Evolutionary conservation across 1,284 basidiomycete genomes (phyloP), one percentile per base, ranked within the genome.

Genomic region (Irpex sp.): DNA sequence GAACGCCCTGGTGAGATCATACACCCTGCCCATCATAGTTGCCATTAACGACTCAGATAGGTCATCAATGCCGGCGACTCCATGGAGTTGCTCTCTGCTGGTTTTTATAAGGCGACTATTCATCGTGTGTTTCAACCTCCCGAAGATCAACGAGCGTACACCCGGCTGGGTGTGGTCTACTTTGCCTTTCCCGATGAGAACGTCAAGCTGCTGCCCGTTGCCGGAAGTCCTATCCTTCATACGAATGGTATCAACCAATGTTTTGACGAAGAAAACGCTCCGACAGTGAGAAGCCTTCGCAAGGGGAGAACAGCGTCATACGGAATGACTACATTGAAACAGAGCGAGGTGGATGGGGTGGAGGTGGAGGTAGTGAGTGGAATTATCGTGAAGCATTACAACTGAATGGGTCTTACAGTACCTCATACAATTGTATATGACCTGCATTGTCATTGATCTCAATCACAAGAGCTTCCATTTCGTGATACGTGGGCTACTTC

Each of bases 81-180:
- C 0, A 70, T 79, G 43, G 75, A 76, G 62, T 79, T 81, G 69
- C 68, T 82, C 43, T 78, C 80, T 2, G 80, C 79, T 2, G 77
- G 75, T 1, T 80, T 76, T 68, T 76, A 82, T 70, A 79, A 78
- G 67, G 76, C 74, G 9, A 79, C 76, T 0, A 72, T 78, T 46
- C 76, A 78, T 65, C 75, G 79, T 46, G 83, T 85, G 49, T 68
- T 79, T 43, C 76, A 80, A 36, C 84, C 83, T 6, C 83, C 83
- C 0, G 63, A 71, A 19, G 83, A 85, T 65, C 84, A 85, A 67
- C 73, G 72, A 0, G 74, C 78, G 7, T 74, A 72, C 69, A 71
- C 78, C 57, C 74, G 81, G 7, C 73, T 81, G 11, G 79, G 80
- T 31, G 70, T 79, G 8, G 76, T 79, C 62, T 82, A 81, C 70